Evolutionary conservation across 2,329 filamentous ascomycete genomes (phyloP), one percentile per base, ranked within the genome.

Genomic region (Fusarium burgessii): DNA sequence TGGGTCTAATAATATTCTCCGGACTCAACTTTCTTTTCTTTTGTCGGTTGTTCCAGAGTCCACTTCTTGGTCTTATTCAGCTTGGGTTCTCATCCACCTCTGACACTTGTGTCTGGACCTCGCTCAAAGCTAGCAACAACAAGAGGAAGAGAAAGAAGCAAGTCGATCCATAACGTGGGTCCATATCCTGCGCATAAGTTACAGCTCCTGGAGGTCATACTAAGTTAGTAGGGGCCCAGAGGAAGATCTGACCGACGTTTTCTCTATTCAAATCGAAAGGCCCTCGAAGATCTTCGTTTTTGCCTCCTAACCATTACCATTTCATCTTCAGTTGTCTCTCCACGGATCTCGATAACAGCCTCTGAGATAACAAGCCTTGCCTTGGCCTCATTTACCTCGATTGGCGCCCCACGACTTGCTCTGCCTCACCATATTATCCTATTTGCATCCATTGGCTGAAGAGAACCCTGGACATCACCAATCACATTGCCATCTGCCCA

Each of bases 381-480:
- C 63, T 73, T 76, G 70, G 70, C 72, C 74, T 76, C 66, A 70
- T 77, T 74, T 68, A 70, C 59, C 68, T 68, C 76, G 69, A 71
- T 77, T 78, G 76, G 77, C 77, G 74, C 78, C 74, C 72, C 73
- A 70, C 66, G 58, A 60, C 66, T 70, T 70, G 64, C 75, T 78
- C 74, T 79, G 76, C 78, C 77, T 80, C 78, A 77, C 77, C 70
- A 74, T 69, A 77, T 76, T 74, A 73, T 75, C 73, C 73, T 75
- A 77, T 79, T 72, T 72, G 68, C 71, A 68, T 73, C 68, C 70
- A 80, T 80, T 81, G 79, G 79, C 77, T 73, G 38, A 69, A 74
- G 61, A 70, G 71, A 67, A 70, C 69, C 77, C 76, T 72, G 65
- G 71, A 63, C 59, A 75, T 73, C 74, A 74, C 79, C 79, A 81